Base-by-base conservation (phyloP, 441 rosid genomes). In the Euphorbia celastroides region DNA sequence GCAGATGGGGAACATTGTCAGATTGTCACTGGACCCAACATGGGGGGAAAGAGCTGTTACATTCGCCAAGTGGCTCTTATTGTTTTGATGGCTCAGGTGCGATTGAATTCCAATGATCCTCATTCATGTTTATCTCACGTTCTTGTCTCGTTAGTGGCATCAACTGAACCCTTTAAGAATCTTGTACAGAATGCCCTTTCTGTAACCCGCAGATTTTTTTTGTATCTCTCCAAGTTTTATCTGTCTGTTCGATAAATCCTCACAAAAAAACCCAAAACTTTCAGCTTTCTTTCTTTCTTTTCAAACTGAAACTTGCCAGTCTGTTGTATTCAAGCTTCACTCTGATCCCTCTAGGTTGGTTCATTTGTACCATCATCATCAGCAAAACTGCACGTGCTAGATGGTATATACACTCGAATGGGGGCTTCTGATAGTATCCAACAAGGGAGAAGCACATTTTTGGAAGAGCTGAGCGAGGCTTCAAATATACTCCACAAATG, bases 1-100 rank as follows among this genome's bases (percentile, higher is more conserved):
- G 81, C 82, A 32, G 78, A 83, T 64, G 60, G 82, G 56, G 93
- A 93, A 78, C 77, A 68, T 68, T 90, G 97, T 68, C 98, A 93
- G 81, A 90, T 93, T 62, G 80, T 93, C 69, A 90, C 97, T 0
- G 97, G 97, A 66, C 98, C 98, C 57, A 93, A 93, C 78, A 93
- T 93, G 98, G 97, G 97, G 42, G 98, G 97, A 60, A 90, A 93
- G 83, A 90, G 96, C 77, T 93, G 98, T 75, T 93, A 93, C 72
- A 86, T 93, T 72, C 98, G 95, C 51, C 98, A 93, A 74, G 98
- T 90, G 80, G 96, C 93, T 70, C 82, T 93, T 60, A 85, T 89
- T 71, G 71, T 82, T 68, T 67, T 93, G 28, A 93, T 93, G 98
- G 97, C 98, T 79, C 98, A 93, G 95, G 98, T 93, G 30, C n/a